Evolutionary conservation across 345 rosid genomes (phyloP), one percentile per base, ranked within the genome.

Genomic region (Rhizophora mangle): DNA sequence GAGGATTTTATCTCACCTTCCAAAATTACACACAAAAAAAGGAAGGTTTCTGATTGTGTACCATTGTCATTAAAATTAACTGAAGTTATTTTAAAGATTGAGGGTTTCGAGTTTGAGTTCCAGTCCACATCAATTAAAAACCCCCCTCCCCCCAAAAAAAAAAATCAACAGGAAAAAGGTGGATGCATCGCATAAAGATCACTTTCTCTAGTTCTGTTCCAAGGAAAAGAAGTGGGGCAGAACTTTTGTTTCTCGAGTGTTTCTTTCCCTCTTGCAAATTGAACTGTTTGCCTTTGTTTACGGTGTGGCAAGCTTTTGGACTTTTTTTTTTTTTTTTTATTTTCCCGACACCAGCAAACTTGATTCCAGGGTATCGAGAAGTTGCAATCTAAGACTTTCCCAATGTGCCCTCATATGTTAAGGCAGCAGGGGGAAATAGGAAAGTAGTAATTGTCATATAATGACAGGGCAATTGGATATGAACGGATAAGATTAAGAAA

Each of bases 101-200:
- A 19, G 10, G 57, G n/a, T 53, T 7, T 34, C 8, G 8, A 24
- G 15, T 20, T 54, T n/a, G 26, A 20, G 26, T 0, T 5, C 6
- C 2, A 54, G 0, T n/a, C 24, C 27, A 13, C 6, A 8, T 52
- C 21, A 52, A 0, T 18, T 52, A 20, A 52, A 52, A n/a, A n/a
- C n/a, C n/a, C n/a, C n/a, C n/a, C n/a, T n/a, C n/a, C n/a, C n/a
- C 56, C 21, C 24, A 24, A 20, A 7, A 21, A 8, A 54, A n/a
- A 53, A n/a, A 20, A 0, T 7, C 37, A 7, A 8, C 56, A 1
- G 43, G 31, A 27, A 69, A 66, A 69, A 52, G 65, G 68, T 77
- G 51, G 83, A 60, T 74, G 69, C 64, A 68, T 68, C 65, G 43
- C 77, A 60, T 67, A 70, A 72, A 74, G 76, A 59, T 63, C 57